Base-by-base conservation (phyloP, 163 green algal genomes). In the Scenedesmus sp. region DNA sequence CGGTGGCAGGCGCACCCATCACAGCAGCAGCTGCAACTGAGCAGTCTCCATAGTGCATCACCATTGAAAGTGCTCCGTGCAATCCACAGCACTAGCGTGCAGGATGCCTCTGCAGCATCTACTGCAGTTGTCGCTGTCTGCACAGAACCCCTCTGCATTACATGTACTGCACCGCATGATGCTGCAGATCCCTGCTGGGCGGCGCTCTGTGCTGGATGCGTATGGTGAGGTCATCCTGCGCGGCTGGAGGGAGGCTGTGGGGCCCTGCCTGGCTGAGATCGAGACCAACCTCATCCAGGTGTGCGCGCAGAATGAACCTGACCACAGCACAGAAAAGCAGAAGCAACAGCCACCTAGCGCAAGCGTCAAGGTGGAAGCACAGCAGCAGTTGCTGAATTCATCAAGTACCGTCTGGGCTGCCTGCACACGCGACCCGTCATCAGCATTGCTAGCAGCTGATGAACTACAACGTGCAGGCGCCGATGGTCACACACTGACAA, bases 181-280 rank as follows among this genome's bases (percentile, higher is more conserved):
- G 34, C 73, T 86, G 82, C 92, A 98, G 94, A 96, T 98, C 55
- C 95, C 92, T 1, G 92, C 91, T 73, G 92, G 92, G 12, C 93
- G 91, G 20, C 94, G 91, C 64, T 92, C 91, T 54, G 74, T 95
- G n/a, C 91, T 97, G 79, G 93, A 98, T 34, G 96, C 96, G 0
- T 98, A 98, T 87, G 96, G 96, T 9, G 96, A 98, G 79, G 94
- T 98, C 90, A 88, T 98, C 5, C 96, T 97, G 92, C 90, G 96
- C 1, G 97, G 95, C 1, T 98, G 96, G 96, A 34, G 92, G 62
- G 89, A 92, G 52, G 94, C 94, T 34, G 92, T 90, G 15, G 96
- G 96, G 1, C 90, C 95, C 4, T 97, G 93, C 92, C 67, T 95
- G 70, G 70, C 94, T 66, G 93, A 96, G 76, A 90, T 97, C 10